A percentile compares a stretch with the other conserved stretches of the same genome.
These are phyloP conservation scores for Candida glucosophila DNA, from an alignment of 1,139 yeast genomes.

Conservation along the genomic window DNA sequence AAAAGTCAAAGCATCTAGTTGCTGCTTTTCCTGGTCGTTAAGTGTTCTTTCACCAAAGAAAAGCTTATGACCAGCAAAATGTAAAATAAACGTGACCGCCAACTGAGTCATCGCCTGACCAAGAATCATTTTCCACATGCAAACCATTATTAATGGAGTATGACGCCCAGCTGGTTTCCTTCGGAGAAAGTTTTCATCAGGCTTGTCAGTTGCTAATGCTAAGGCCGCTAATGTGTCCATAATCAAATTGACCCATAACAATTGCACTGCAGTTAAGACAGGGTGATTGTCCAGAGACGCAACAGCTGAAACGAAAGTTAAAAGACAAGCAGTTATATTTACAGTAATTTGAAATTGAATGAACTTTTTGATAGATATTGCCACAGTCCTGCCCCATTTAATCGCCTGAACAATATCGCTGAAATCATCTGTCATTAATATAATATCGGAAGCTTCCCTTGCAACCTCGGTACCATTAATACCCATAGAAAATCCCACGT, in stretches of 20 bases:
- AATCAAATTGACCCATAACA: conserved; percentile 93
- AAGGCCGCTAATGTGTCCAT: conserved; percentile 98
- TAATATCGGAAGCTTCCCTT: conserved; percentile 90
- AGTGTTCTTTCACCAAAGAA: conserved; percentile 40
- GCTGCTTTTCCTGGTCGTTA: conserved; percentile 41
- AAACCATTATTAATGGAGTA: conserved; percentile 73
- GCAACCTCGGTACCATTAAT: conserved; percentile 92
- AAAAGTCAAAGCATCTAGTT: conserved; percentile 78
- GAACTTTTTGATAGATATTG: conserved; percentile 87
- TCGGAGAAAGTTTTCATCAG: conserved; percentile 70
- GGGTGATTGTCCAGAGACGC: conserved; percentile 71
- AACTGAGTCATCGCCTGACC: conserved; percentile 82
- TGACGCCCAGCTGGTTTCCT: conserved; percentile 80
- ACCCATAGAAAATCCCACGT: conserved; percentile 93
- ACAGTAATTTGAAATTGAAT: conserved; percentile 95
- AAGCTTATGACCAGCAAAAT: conserved; percentile 64
- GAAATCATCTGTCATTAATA: conserved; percentile 91
- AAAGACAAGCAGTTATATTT: conserved; percentile 86
- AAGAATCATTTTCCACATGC: conserved; percentile 98
- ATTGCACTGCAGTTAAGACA: conserved; percentile 93
- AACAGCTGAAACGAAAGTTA: conserved; percentile 91
- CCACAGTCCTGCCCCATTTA: conserved; percentile 98
- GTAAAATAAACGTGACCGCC: conserved; percentile 65
- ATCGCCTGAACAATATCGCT: conserved; percentile 95
- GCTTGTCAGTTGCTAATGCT: conserved; percentile 96